Base-by-base conservation (phyloP, 2,329 filamentous ascomycete species). In the Seiridium cupressi region DNA sequence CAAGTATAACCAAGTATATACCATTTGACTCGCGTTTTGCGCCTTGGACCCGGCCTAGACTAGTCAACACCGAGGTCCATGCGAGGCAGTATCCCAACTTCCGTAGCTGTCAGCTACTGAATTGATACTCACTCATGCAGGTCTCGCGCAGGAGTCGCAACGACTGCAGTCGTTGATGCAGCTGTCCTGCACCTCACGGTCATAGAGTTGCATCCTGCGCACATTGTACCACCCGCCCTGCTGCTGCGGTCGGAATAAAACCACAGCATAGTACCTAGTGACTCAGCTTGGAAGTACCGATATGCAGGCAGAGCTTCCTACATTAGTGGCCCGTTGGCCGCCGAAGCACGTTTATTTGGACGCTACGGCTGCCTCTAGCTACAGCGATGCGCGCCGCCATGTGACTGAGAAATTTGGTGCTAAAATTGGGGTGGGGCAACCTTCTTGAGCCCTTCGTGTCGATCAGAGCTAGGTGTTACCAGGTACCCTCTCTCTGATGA, bases 341-440 rank as follows among this genome's bases (percentile, higher is more conserved):
- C 66, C 67, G 67, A 66, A 60, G 66, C 67, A 69, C 65, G 66
- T 67, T 68, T 68, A 68, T 69, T 65, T 68, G 60, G 62, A 67
- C 66, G 56, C 60, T 62, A 60, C 58, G 60, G 42, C 55, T 48
- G 59, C 59, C 56, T 59, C 60, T 63, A 63, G 61, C 61, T 65
- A 62, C 62, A 63, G 62, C 51, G 60, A 58, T 58, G 57, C 59
- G 58, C 55, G 57, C 18, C 59, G 53, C 58, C 66, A 68, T 66
- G 66, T 65, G 65, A 67, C 60, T 63, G 55, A 59, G 61, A 49
- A 58, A 59, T 61, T 62, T 62, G 55, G 51, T 65, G 58, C 62
- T 66, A 66, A 53, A 65, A 64, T 65, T 65, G 62, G 62, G 57
- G 62, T 65, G 65, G 66, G 54, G 40, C 61, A 58, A 48, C 42